Conservation (phyloP, 2,329 filamentous ascomycete species). For the Aureobasidium pullulans region DNA sequence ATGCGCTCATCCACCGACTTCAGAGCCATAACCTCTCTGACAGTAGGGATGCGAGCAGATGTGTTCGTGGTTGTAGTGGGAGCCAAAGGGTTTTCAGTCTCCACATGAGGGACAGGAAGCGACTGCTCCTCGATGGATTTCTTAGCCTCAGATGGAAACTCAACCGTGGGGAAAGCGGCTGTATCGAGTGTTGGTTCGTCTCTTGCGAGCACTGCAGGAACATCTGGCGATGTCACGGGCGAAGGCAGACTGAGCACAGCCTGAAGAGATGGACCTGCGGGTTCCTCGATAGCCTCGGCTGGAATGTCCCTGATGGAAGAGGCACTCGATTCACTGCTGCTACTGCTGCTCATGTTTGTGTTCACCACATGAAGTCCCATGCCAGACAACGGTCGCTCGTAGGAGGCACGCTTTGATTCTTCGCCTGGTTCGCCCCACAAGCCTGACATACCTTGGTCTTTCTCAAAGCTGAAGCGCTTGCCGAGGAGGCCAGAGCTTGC, state of each 20-base stretch:
- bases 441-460: conserved; percentile 15
- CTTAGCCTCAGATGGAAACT: neutral
- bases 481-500: conserved; percentile 19
- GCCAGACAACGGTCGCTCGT: conserved; percentile 24
- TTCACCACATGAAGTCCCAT: conserved; percentile 39
- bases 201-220: neutral
- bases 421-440: conserved; percentile 5
- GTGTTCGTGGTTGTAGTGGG: neutral
- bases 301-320: neutral
- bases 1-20: conserved; percentile 61
- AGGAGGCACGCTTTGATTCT: conserved; percentile 17
- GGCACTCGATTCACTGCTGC: conserved; percentile 16
- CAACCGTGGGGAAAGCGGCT: neutral
- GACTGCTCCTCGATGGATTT: neutral
- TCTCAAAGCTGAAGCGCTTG: conserved; percentile 34
- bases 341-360: conserved; percentile 27
- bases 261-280: neutral
- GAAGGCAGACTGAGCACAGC: neutral
- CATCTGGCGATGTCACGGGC: neutral
- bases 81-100: neutral
- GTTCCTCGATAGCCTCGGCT: neutral
- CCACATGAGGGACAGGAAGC: neutral
- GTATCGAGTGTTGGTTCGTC: neutral
- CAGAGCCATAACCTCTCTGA: conserved; percentile 71
- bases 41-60: conserved; percentile 46